phyloP scores from a whole-genome alignment of 345 rosid genomes.

The Aquilaria malaccensis region DNA sequence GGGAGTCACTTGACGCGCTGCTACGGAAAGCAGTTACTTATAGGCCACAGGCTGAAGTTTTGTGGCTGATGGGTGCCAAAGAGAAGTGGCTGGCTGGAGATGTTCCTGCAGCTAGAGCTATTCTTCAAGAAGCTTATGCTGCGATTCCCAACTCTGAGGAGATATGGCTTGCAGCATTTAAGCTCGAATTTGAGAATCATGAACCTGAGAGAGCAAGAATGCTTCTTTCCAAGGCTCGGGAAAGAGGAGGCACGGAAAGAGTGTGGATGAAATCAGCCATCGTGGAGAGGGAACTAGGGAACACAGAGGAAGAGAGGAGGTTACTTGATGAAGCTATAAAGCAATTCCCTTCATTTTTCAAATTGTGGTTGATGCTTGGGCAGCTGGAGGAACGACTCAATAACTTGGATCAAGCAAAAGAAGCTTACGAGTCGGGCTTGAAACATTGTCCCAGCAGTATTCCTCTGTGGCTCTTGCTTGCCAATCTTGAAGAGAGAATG shows the following conservation, averaged over 20 bases:
- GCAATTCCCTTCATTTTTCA: constrained; percentile 73
- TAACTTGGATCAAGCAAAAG: constrained; percentile 52
- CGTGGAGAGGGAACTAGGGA: constrained; percentile 87
- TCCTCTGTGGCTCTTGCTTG: constrained; percentile 76
- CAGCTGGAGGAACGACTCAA: constrained; percentile 85
- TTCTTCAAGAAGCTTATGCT: constrained; percentile 90
- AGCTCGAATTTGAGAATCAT: constrained; percentile 95
- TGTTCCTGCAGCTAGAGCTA: constrained; percentile 87
- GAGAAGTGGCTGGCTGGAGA: constrained; percentile 99
- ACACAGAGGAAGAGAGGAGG: constrained; percentile 67
- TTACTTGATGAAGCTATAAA: constrained; percentile 80
- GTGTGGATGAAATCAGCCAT: constrained; percentile 98
- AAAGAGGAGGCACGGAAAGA: constrained; percentile 93
- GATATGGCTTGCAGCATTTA: constrained; percentile 94
- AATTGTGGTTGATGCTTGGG: constrained; percentile 92
- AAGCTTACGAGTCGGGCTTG: constrained; percentile 58
- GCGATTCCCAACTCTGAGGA: constrained; percentile 82
- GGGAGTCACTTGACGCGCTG: constrained; percentile 85
- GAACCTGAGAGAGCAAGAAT: constrained; percentile 97
- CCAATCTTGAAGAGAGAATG: constrained; percentile 71
- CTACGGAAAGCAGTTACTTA: constrained; percentile 81
- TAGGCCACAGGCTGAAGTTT: constrained; percentile 89
- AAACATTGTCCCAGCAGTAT: constrained; percentile 58
- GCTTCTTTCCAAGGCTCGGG: constrained; percentile 89
- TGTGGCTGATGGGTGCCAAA: constrained; percentile 98